These are phyloP conservation scores for Dimargaris xerosporica DNA, from an alignment of 192 early-diverging fungal genomes.

Conservation along the genomic window DNA sequence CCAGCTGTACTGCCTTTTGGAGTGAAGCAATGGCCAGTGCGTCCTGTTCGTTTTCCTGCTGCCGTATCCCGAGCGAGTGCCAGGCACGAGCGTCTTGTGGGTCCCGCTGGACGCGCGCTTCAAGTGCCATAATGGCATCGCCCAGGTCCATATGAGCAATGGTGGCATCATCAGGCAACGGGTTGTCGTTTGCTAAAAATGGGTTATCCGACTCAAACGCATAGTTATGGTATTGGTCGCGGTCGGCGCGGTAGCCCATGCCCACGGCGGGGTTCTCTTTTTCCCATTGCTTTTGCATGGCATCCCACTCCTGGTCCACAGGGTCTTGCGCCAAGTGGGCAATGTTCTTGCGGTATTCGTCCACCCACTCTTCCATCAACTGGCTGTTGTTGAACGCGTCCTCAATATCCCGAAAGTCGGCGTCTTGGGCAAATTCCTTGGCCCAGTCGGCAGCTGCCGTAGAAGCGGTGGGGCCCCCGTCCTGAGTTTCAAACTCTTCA, in stretches of 20 bases:
- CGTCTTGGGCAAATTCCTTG: conserved; percentile 26
- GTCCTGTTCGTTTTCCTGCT: conserved; percentile 98
- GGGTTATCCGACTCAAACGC: conserved; percentile 63
- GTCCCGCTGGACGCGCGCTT: conserved; percentile 70
- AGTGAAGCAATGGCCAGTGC: conserved; percentile 79
- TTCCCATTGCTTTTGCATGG: conserved; percentile 58
- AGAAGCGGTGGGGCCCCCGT: conserved; percentile 4
- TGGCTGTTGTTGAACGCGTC: conserved; percentile 33
- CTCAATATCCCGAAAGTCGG: conserved; percentile 31
- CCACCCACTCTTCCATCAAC: conserved; percentile 43
- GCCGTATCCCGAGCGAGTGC: conserved; percentile 71
- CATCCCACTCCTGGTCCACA: conserved; percentile 52
- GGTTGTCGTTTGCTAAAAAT: conserved; percentile 22
- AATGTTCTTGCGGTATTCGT: conserved; percentile 52
- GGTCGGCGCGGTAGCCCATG: conserved; percentile 30
- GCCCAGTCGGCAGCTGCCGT: conserved; percentile 33
- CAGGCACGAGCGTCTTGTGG: conserved; percentile 67
- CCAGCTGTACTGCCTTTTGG: conserved; percentile 52
- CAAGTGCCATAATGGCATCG: conserved; percentile 81
- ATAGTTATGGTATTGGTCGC: conserved; percentile 44
- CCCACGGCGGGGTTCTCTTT: conserved; percentile 19
- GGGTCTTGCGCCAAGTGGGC: conserved; percentile 41
- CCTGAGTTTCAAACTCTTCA: conserved; percentile 38
- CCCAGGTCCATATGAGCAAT: conserved; percentile 47
- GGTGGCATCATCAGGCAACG: conserved; percentile 15